A percentile compares a stretch with the other conserved stretches of the same genome.
Conservation (phyloP, 2,329 filamentous ascomycete species). For the Cytospora piceicola region DNA sequence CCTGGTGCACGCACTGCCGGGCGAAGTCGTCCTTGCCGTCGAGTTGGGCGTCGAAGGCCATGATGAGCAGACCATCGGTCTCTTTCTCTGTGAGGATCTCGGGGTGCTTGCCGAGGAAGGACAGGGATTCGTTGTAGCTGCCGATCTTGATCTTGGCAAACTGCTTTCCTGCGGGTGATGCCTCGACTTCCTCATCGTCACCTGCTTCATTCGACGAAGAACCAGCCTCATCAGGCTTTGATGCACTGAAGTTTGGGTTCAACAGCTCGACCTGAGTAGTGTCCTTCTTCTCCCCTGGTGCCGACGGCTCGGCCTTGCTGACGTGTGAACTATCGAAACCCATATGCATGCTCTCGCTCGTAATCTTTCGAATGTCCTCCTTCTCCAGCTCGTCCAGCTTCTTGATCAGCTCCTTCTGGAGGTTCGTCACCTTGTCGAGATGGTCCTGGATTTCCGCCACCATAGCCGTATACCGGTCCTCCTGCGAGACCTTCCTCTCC, state of each 20-base stretch:
- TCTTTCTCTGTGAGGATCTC: constrained; percentile 81
- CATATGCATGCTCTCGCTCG: constrained; percentile 84
- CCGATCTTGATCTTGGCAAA: constrained; percentile 79
- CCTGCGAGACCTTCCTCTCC: constrained; percentile 67
- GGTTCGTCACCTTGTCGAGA: constrained; percentile 72
- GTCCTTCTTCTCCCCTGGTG: constrained; percentile 50
- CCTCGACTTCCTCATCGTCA: constrained; percentile 75
- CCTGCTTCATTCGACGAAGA: constrained; percentile 42
- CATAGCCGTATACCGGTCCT: constrained; percentile 74
- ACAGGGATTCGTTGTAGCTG: constrained; percentile 73
- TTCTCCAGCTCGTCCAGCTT: constrained; percentile 83
- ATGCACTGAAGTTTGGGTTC: constrained; percentile 62
- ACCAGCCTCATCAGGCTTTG: constrained; percentile 36
- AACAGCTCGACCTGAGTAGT: constrained; percentile 70
- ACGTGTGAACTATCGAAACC: constrained; percentile 91
- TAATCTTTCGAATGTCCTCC: constrained; percentile 88
- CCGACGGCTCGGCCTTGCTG: constrained; percentile 56
- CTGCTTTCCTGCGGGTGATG: constrained; percentile 75
- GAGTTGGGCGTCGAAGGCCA: constrained; percentile 88
- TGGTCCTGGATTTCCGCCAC: constrained; percentile 78
- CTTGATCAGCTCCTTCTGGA: constrained; percentile 74
- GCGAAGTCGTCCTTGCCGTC: constrained; percentile 76
- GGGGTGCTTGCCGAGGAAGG: constrained; percentile 80
- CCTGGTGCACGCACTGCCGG: constrained; percentile 90
- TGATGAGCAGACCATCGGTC: constrained; percentile 85